Evolutionary conservation across 2,329 filamentous ascomycete species (phyloP), one percentile per base, ranked within the genome.

Genomic region (Penicillium occitanis): DNA sequence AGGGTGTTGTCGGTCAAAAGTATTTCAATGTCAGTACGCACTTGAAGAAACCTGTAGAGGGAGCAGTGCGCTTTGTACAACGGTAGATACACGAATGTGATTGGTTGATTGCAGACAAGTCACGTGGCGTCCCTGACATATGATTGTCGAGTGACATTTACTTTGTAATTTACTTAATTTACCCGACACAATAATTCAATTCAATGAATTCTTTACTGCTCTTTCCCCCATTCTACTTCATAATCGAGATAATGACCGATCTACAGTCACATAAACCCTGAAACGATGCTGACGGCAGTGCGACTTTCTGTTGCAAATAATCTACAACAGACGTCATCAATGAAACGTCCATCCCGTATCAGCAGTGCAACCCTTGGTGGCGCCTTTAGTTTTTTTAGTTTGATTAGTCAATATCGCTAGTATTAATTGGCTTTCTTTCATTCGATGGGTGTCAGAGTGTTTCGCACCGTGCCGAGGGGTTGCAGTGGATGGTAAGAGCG

Each of bases 11-110:
- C 6, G 17, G 51, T 22, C 17, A 22, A 19, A 57, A 57, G 51
- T 57, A 57, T 35, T 57, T 57, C 51, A 57, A 57, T 57, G 51
- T 57, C 11, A 57, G 51, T 57, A 57, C 51, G 51, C 51, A 57
- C 30, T 37, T 57, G 51, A 59, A 59, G 57, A 59, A 59, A 13
- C 57, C 51, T 35, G 30, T 5, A 13, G 51, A 57, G 30, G 51
- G 51, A 35, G 51, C 30, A n/a, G 30, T 57, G n/a, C 51, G 51
- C n/a, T 57, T 57, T 37, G 30, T 57, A 57, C 51, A 30, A 35
- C 51, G 51, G 30, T 57, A 57, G 1, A 11, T 14, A 4, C 5
- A 5, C 2, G 14, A 30, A 11, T 19, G 11, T 57, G n/a, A 57
- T 57, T 57, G 53, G 53, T 17, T 8, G 11, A 10, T 8, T 57